phyloP scores from a whole-genome alignment of 1,284 basidiomycete genomes.

The Mixia osmundae region DNA sequence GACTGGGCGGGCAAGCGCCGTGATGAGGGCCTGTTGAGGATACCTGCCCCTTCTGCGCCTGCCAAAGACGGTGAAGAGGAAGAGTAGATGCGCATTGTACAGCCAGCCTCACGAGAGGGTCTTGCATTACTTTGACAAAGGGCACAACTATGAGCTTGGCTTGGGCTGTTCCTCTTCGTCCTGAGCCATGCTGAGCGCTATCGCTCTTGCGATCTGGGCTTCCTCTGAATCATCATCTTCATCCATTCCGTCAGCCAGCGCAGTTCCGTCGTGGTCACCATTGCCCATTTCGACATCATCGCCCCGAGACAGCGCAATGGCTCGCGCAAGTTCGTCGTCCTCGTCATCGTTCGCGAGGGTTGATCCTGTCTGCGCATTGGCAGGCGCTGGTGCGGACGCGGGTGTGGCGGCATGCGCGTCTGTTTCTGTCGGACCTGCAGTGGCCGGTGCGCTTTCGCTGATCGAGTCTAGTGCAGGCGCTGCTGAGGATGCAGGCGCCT shows the following conservation, averaged over 20 bases:
- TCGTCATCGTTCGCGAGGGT: conserved; percentile 12
- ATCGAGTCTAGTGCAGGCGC: background rate
- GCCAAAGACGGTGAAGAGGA: background rate
- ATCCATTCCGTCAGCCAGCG: no score
- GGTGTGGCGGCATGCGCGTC: background rate
- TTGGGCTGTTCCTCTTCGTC: conserved; percentile 13
- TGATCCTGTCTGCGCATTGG: background rate
- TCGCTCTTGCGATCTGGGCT: conserved; percentile 37
- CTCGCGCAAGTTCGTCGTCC: conserved; percentile 16
- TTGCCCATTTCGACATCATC: conserved; percentile 18
- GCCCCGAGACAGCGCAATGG: conserved; percentile 16
- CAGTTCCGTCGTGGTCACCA: conserved; percentile 7
- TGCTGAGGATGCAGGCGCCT: conserved; percentile 31
- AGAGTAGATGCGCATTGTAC: background rate
- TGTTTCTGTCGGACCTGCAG: background rate
- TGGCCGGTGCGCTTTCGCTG: background rate
- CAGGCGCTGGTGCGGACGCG: background rate
- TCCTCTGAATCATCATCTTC: conserved; percentile 27
- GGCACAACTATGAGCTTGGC: background rate
- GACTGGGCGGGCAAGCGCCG: background rate
- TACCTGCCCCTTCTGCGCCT: background rate
- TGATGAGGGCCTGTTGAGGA: background rate
- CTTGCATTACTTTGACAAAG: background rate
- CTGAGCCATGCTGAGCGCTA: conserved; percentile 34
- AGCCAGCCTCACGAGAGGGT: background rate